These are phyloP conservation scores for Penicillium corylophilum DNA, from an alignment of 2,329 filamentous ascomycete species.

Conservation along the genomic window DNA sequence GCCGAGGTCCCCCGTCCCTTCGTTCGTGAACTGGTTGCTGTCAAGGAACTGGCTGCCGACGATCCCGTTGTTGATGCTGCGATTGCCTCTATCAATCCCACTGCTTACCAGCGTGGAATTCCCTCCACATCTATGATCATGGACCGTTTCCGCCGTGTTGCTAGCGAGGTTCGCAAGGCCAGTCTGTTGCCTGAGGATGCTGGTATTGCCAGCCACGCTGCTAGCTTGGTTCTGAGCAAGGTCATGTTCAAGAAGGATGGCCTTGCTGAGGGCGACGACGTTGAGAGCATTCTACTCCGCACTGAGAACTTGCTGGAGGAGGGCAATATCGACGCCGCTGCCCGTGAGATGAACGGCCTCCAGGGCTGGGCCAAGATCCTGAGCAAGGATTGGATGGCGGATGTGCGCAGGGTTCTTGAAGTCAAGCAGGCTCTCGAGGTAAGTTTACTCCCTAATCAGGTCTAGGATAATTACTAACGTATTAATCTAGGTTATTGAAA, in stretches of 20 bases:
- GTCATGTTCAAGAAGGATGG: slow-evolving; percentile 94
- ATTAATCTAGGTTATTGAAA: slow-evolving; percentile 70
- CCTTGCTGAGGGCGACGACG: slow-evolving; percentile 78
- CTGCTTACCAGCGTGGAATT: slow-evolving; percentile 89
- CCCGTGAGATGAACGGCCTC: slow-evolving; percentile 90
- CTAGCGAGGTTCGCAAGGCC: slow-evolving; percentile 89
- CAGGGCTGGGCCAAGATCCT: slow-evolving; percentile 94
- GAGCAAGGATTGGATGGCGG: slow-evolving; percentile 88
- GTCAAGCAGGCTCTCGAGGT: slow-evolving; percentile 96
- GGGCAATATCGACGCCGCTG: slow-evolving; percentile 85
- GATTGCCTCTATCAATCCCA: slow-evolving; percentile 92
- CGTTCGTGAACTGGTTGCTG: slow-evolving; percentile 84
- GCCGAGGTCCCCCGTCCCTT: slow-evolving; percentile 77
- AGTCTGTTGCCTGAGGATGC: slow-evolving; percentile 88
- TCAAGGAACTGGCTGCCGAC: slow-evolving; percentile 85
- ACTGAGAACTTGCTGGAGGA: slow-evolving; percentile 91
- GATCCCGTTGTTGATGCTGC: slow-evolving; percentile 87
- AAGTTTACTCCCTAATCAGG: slow-evolving; percentile 43
- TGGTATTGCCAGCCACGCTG: slow-evolving; percentile 90
- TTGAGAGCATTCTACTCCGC: slow-evolving; percentile 87
- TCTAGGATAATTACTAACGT: slow-evolving; percentile 13
- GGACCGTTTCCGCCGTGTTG: slow-evolving; percentile 92
- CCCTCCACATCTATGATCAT: slow-evolving; percentile 81
- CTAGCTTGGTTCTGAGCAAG: slow-evolving; percentile 85
- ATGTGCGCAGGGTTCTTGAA: slow-evolving; percentile 89